phyloP scores from a whole-genome alignment of 2,329 filamentous ascomycete species.

The Torrubiella hemipterigena region DNA sequence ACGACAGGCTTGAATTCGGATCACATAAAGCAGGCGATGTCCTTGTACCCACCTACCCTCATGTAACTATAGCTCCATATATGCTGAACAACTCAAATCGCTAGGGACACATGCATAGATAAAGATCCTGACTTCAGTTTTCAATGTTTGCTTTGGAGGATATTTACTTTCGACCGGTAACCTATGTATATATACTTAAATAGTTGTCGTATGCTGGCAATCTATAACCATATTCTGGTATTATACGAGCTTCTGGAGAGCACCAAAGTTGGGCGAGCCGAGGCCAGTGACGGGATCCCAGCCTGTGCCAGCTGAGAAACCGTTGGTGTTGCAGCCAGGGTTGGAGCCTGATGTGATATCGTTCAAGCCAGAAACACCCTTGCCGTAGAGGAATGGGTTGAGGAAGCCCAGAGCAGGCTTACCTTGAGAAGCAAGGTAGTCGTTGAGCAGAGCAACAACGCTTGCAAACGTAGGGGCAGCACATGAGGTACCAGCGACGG shows the following conservation, averaged over 20 bases:
- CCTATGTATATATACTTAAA: too few species aligned
- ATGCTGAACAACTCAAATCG: too few species aligned
- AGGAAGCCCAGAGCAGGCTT: conserved; percentile 27
- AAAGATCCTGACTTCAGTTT: too few species aligned
- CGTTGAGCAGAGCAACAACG: conserved; percentile 12
- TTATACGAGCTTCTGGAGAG: background rate
- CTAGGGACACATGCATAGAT: too few species aligned
- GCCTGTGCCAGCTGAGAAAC: conserved; percentile 2
- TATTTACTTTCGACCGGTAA: too few species aligned
- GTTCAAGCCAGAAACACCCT: conserved; percentile 21
- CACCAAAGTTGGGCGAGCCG: background rate
- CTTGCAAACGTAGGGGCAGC: conserved; percentile 11
- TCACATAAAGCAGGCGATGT: too few species aligned
- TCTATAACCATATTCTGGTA: too few species aligned
- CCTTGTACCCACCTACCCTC: too few species aligned
- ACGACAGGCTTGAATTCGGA: too few species aligned
- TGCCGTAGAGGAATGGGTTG: conserved; percentile 24
- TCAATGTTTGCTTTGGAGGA: too few species aligned
- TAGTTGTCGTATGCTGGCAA: too few species aligned
- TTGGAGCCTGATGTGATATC: conserved; percentile 26
- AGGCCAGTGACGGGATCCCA: conserved; percentile 3
- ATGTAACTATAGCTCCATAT: too few species aligned
- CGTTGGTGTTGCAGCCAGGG: conserved; percentile 19
- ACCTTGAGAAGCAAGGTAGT: conserved; percentile 11
- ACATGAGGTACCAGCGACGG: conserved; percentile 9